phyloP scores from a whole-genome alignment of 345 rosid species.

The Diplotaxis tenuifolia region DNA sequence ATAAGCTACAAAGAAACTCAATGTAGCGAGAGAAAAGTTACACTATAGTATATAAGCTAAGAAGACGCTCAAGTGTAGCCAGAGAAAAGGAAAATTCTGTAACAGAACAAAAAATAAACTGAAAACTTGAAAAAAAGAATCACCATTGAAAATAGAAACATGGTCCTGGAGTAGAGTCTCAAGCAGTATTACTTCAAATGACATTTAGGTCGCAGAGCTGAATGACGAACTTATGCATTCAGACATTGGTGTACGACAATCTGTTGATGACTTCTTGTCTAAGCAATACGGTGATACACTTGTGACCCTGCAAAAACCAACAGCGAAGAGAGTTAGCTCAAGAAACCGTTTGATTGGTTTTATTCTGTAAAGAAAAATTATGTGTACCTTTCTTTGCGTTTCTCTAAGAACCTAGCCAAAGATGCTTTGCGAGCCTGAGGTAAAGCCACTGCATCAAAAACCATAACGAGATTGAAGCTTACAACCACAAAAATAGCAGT shows the following conservation, averaged over 20 bases:
- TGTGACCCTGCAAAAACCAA: conserved; percentile 40
- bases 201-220: conserved; percentile 38
- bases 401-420: conserved; percentile 78
- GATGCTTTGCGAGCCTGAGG: conserved; percentile 87
- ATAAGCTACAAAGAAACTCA: conserved; percentile 32
- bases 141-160: neutral
- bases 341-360: conserved; percentile 14
- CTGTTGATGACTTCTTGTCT: conserved; percentile 34
- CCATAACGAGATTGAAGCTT: neutral
- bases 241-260: conserved; percentile 32
- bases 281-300: conserved; percentile 47
- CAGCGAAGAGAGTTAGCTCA: conserved; percentile 12
- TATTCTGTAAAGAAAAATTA: neutral
- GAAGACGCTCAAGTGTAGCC: conserved; percentile 15
- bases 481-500: neutral
- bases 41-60: conserved; percentile 29
- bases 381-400: conserved; percentile 74
- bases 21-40: conserved; percentile 6
- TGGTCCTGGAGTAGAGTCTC: conserved; percentile 8
- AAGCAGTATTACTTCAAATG: conserved; percentile 21
- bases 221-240: conserved; percentile 38
- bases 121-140: neutral
- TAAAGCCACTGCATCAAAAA: conserved; percentile 48
- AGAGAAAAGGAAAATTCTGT: neutral
- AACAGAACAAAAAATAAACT: neutral